Conservation (phyloP, 2,329 filamentous ascomycete genomes). For the Cladophialophora bantiana region DNA sequence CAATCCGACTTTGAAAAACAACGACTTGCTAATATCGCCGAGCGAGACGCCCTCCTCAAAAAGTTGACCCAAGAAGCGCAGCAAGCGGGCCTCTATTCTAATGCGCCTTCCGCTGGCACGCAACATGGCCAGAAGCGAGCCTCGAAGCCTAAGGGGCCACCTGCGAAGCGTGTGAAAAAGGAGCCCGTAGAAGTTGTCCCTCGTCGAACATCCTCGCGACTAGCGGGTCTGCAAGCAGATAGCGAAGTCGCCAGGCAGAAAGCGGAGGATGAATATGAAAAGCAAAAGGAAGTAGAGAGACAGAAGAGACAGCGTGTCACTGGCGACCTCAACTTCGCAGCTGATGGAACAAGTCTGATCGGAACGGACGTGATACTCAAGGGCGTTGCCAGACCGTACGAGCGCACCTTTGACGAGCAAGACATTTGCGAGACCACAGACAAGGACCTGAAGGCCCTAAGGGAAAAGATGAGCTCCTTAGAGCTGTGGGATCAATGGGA, state of each 20-base stretch:
- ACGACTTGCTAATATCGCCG: conserved; percentile 83
- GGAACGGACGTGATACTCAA: conserved; percentile 65
- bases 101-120: conserved; percentile 56
- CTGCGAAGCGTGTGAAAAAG: conserved; percentile 67
- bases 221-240: conserved; percentile 69
- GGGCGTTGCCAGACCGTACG: conserved; percentile 76
- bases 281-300: conserved; percentile 62
- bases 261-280: conserved; percentile 68
- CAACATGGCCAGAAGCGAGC: conserved; percentile 53
- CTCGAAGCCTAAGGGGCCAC: conserved; percentile 51
- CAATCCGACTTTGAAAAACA: conserved; percentile 88
- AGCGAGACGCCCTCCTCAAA: conserved; percentile 81
- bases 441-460: conserved; percentile 73
- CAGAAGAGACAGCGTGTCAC: conserved; percentile 70
- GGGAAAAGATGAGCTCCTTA: conserved; percentile 78
- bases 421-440: conserved; percentile 82
- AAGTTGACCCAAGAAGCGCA: conserved; percentile 73
- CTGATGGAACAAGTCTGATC: conserved; percentile 74
- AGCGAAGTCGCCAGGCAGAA: conserved; percentile 73
- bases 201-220: conserved; percentile 66
- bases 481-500: conserved; percentile 83
- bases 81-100: conserved; percentile 70
- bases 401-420: conserved; percentile 84
- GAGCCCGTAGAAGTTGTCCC: conserved; percentile 63
- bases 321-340: conserved; percentile 71